Percentiles rank a stretch among this genome's conserved stretches.
Conservation (phyloP, 305 asterid genomes). For the Solanum hybrid region DNA sequence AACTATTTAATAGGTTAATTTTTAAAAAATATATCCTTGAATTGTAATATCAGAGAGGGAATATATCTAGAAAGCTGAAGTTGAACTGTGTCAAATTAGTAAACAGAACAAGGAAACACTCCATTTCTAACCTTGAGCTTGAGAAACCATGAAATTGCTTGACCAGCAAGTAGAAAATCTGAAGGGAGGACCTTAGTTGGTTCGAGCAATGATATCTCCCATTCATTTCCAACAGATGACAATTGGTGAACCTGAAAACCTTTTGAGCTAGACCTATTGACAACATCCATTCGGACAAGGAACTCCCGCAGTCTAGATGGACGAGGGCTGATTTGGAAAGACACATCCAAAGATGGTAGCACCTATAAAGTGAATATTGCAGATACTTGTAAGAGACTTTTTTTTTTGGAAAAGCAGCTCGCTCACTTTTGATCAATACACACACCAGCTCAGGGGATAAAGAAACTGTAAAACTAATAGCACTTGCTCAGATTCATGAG, state of each 20-base stretch:
- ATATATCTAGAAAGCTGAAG: not conserved
- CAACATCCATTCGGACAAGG: slow-evolving; percentile 79
- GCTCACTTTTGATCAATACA: not conserved
- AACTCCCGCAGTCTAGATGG: slow-evolving; percentile 80
- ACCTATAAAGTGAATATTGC: slow-evolving; percentile 34
- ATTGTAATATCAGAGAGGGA: not conserved
- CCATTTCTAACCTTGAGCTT: slow-evolving; percentile 68
- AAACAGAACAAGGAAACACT: not conserved
- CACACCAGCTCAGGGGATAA: not conserved
- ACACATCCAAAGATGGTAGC: slow-evolving; percentile 81
- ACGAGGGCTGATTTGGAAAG: slow-evolving; percentile 65
- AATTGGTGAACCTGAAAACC: slow-evolving; percentile 78
- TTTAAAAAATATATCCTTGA: not conserved
- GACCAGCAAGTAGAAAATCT: slow-evolving; percentile 67
- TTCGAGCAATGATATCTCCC: slow-evolving; percentile 79
- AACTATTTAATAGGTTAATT: slow-evolving; percentile 1
- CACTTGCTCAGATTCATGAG: not conserved
- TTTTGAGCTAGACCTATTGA: slow-evolving; percentile 75
- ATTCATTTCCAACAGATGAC: slow-evolving; percentile 75
- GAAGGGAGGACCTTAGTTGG: slow-evolving; percentile 48
- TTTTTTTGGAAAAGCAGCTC: not conserved
- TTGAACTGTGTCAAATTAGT: not conserved
- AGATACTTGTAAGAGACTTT: slow-evolving; percentile 1
- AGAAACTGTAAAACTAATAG: not conserved
- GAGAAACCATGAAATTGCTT: slow-evolving; percentile 81